Percentiles rank a stretch among this genome's conserved stretches.
These are phyloP conservation scores for Chaetomium cochliodes DNA, from an alignment of 495 filamentous ascomycete species.

Conservation along the genomic window DNA sequence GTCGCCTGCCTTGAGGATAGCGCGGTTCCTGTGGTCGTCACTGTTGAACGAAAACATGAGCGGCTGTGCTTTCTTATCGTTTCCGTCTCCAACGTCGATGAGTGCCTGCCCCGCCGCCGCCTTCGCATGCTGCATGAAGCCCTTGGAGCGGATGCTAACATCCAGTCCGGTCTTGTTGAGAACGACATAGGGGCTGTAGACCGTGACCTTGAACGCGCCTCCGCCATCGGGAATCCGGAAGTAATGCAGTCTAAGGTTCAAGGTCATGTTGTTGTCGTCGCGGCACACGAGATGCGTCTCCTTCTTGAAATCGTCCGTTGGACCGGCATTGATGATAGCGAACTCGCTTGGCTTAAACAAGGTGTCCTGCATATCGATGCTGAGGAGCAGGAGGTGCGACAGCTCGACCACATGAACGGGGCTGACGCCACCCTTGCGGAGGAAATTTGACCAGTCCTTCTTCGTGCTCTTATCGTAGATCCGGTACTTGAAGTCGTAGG, in stretches of 20 bases:
- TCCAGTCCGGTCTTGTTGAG: slow-evolving; percentile 92
- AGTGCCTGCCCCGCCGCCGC: slow-evolving; percentile 73
- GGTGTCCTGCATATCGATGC: slow-evolving; percentile 94
- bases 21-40: slow-evolving; percentile 86
- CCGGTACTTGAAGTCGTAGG: slow-evolving; percentile 97
- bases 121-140: slow-evolving; percentile 75
- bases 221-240: slow-evolving; percentile 89
- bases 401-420: slow-evolving; percentile 96
- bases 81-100: slow-evolving; percentile 36
- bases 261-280: slow-evolving; percentile 72
- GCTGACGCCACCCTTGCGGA: slow-evolving; percentile 92
- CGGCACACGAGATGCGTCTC: slow-evolving; percentile 78
- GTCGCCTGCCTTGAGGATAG: slow-evolving; percentile 78
- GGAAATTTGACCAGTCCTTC: slow-evolving; percentile 98
- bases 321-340: slow-evolving; percentile 89
- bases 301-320: slow-evolving; percentile 81
- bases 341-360: slow-evolving; percentile 94
- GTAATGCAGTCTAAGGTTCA: slow-evolving; percentile 87
- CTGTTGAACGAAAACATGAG: slow-evolving; percentile 93
- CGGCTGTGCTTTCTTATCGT: slow-evolving; percentile 67
- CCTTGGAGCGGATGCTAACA: slow-evolving; percentile 85
- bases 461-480: slow-evolving; percentile 98
- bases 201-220: slow-evolving; percentile 90
- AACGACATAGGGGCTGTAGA: slow-evolving; percentile 90
- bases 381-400: slow-evolving; percentile 87